phyloP scores from a whole-genome alignment of 768 basidiomycete genomes.

The Boletus bicolor region DNA sequence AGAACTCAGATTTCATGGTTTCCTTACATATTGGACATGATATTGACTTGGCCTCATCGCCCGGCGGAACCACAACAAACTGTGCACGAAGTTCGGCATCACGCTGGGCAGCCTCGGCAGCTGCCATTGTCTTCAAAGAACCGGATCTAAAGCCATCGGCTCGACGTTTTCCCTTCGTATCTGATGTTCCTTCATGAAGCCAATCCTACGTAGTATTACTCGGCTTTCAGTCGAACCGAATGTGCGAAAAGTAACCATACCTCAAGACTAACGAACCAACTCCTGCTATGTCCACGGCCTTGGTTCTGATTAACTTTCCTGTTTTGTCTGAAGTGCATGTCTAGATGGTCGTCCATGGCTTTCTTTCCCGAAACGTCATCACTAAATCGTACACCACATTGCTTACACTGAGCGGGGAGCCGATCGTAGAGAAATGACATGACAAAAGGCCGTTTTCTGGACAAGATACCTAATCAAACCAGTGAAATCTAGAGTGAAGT shows the following conservation, averaged over 20 bases:
- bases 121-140: conserved; percentile 56
- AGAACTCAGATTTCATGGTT: conserved; percentile 81
- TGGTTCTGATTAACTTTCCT: conserved; percentile 72
- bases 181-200: conserved; percentile 64
- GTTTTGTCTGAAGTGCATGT: conserved; percentile 96
- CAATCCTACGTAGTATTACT: conserved; percentile 64
- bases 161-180: conserved; percentile 68
- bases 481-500: neutral
- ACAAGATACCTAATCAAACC: conserved; percentile 21
- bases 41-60: conserved; percentile 77
- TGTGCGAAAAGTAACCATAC: conserved; percentile 43
- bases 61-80: conserved; percentile 86
- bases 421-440: conserved; percentile 69
- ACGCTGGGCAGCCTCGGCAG: conserved; percentile 65
- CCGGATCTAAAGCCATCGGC: conserved; percentile 48
- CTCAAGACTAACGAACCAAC: conserved; percentile 84
- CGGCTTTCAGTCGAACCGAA: conserved; percentile 10
- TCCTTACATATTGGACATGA: conserved; percentile 98
- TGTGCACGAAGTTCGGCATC: conserved; percentile 72
- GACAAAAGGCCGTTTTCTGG: conserved; percentile 50
- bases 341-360: conserved; percentile 82
- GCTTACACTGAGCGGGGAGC: conserved; percentile 83
- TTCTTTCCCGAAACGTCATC: conserved; percentile 71
- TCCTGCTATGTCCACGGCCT: conserved; percentile 83
- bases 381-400: conserved; percentile 87